Base-by-base conservation (phyloP, 345 rosid genomes). In the Dipteronia dyeriana region DNA sequence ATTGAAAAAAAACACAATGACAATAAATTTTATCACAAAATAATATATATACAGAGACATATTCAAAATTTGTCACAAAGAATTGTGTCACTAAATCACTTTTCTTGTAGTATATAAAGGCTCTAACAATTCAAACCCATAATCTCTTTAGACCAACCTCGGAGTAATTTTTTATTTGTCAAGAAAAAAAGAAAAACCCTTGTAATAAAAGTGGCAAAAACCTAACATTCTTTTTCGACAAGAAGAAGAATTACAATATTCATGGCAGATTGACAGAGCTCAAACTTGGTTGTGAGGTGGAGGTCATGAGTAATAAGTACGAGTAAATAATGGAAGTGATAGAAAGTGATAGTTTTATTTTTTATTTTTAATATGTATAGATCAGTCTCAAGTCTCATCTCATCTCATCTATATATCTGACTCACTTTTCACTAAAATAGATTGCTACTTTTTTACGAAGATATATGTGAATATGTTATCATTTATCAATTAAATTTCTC, bases 271-370 rank as follows among this genome's bases (percentile, higher is more conserved):
- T 16, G 66, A 22, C 20, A 26, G 22, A 20, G 29, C 57, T 11
- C 45, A 14, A 11, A 4, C 10, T 39, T 14, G 51, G 43, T 19
- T 19, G 31, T 53, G 65, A 66, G 78, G 53, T 13, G 71, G 9
- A 20, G 34, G 4, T 31, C 5, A 31, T 31, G 34, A 31, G 34
- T 31, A 31, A 34, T 34, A 34, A 16, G 22, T 64, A 53, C 16
- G 59, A 23, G 56, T 12, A 49, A 54, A 61, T 31, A 39, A 74
- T 5, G 66, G 79, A 26, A 53, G 7, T 14, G 57, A 53, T 59
- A 59, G 26, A 59, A 59, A 59, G 78, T 23, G 82, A 67, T 39
- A 25, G 70, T 74, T n/a, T 59, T n/a, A n/a, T n/a, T n/a, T n/a
- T 4, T 16, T 26, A 26, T 26, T 34, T 4, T 4, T 3, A 34